These are phyloP conservation scores for Ambrosiella cleistominuta DNA, from an alignment of 2,329 filamentous ascomycete species.

Conservation along the genomic window DNA sequence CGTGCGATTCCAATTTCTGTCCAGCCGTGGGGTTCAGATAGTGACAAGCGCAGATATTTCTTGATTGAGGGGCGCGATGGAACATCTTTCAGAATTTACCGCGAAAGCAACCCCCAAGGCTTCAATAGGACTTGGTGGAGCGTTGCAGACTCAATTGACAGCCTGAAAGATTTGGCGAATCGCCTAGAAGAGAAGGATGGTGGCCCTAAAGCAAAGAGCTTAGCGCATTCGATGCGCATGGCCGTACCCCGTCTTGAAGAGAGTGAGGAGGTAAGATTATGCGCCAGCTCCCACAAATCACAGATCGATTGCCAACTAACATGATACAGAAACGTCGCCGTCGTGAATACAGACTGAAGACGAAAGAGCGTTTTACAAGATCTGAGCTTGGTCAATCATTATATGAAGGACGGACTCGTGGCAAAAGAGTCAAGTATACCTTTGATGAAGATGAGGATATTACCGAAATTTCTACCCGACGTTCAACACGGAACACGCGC, in stretches of 20 bases:
- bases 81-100: constrained; percentile 82
- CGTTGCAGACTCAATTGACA: constrained; percentile 77
- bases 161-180: constrained; percentile 56
- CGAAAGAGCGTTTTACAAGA: constrained; percentile 72
- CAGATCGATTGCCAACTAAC: background rate
- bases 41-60: constrained; percentile 83
- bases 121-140: constrained; percentile 77
- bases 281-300: background rate
- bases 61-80: constrained; percentile 87
- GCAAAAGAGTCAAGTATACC: constrained; percentile 92
- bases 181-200: constrained; percentile 64
- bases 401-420: constrained; percentile 89
- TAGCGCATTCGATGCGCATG: constrained; percentile 59
- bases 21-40: constrained; percentile 78
- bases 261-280: constrained; percentile 57
- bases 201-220: constrained; percentile 59
- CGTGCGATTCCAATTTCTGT: constrained; percentile 76
- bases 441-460: constrained; percentile 73
- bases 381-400: constrained; percentile 80
- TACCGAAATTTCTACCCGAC: constrained; percentile 45
- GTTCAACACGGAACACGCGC: constrained; percentile 58
- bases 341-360: constrained; percentile 73
- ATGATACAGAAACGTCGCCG: constrained; percentile 65
- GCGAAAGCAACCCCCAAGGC: constrained; percentile 71
- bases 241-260: constrained; percentile 84